These are phyloP conservation scores for Dryadomyces quercus-mongolicae DNA, from an alignment of 2,329 filamentous ascomycete species.

Conservation along the genomic window DNA sequence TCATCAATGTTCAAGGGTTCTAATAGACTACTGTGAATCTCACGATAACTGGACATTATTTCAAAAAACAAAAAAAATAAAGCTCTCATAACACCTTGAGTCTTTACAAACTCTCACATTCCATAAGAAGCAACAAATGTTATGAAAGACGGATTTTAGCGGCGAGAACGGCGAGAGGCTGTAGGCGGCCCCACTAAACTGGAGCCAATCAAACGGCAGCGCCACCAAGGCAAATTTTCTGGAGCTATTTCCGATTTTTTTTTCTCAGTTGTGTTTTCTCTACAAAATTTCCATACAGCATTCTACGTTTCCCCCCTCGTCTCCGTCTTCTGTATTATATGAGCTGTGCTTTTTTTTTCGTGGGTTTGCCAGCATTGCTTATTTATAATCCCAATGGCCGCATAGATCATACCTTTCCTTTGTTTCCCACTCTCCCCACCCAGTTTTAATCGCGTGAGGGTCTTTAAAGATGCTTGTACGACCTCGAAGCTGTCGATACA, in stretches of 20 bases:
- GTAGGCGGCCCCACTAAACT: not conserved
- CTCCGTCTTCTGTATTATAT: not conserved
- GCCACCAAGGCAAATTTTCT: not conserved
- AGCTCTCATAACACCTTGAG: too few species aligned
- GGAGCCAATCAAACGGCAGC: not conserved
- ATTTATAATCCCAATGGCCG: not conserved
- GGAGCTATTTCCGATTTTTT: not conserved
- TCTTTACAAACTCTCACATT: not conserved
- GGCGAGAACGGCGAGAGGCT: not conserved
- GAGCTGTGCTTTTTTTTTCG: not conserved
- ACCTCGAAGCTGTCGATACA: conserved; percentile 16
- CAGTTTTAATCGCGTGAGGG: conserved; percentile 9
- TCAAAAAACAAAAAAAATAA: too few species aligned
- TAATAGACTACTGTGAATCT: too few species aligned
- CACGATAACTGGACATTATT: too few species aligned
- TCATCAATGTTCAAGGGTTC: too few species aligned
- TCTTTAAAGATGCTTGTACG: conserved; percentile 19
- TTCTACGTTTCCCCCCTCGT: not conserved
- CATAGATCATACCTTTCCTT: not conserved
- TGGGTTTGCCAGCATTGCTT: not conserved
- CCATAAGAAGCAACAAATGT: too few species aligned
- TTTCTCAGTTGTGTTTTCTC: not conserved
- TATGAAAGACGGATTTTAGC: too few species aligned
- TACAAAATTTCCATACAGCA: not conserved
- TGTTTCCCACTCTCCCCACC: not conserved